Percentiles rank a stretch among this genome's conserved stretches.
Conservation (phyloP, 2,329 filamentous ascomycete species). For the Botrytis porri region DNA sequence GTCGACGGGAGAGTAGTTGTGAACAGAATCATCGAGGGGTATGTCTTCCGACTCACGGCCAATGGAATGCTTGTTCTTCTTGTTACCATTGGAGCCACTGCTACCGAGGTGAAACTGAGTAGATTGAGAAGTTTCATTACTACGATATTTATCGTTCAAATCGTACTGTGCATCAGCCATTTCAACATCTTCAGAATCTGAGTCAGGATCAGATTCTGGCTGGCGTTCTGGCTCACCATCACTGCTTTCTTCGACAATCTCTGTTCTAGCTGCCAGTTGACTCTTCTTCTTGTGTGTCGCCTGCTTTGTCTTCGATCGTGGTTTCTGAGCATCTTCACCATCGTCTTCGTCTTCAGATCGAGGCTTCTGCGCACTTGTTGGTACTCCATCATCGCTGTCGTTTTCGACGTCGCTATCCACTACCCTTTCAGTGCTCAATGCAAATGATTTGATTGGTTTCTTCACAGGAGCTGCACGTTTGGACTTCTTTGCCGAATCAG, state of each 20-base stretch:
- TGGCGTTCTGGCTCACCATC: not conserved
- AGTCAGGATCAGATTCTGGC: not conserved
- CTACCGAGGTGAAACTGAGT: not conserved
- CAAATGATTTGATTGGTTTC: not conserved
- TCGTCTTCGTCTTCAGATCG: slow-evolving; percentile 4
- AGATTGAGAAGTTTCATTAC: slow-evolving; percentile 3
- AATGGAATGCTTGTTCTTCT: not conserved
- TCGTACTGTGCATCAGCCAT: not conserved
- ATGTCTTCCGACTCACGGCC: not conserved
- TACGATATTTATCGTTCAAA: not conserved
- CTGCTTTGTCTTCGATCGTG: not conserved
- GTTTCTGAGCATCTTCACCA: not conserved
- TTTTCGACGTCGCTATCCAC: slow-evolving; percentile 10
- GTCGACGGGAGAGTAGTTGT: not conserved
- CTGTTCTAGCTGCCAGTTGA: not conserved
- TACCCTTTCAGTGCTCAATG: slow-evolving; percentile 18
- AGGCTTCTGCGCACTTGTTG: slow-evolving; percentile 17
- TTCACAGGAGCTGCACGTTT: not conserved
- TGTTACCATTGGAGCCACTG: not conserved
- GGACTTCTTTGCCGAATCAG: not conserved
- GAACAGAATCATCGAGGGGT: no score
- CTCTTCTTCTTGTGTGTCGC: not conserved
- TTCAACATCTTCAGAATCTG: slow-evolving; percentile 6
- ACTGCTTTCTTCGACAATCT: not conserved
- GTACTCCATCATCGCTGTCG: slow-evolving; percentile 4